A percentile compares a stretch with the other conserved stretches of the same genome.
These are phyloP conservation scores for Yamadazyma paraphyllophila DNA, from an alignment of 805 yeast species.

Conservation along the genomic window DNA sequence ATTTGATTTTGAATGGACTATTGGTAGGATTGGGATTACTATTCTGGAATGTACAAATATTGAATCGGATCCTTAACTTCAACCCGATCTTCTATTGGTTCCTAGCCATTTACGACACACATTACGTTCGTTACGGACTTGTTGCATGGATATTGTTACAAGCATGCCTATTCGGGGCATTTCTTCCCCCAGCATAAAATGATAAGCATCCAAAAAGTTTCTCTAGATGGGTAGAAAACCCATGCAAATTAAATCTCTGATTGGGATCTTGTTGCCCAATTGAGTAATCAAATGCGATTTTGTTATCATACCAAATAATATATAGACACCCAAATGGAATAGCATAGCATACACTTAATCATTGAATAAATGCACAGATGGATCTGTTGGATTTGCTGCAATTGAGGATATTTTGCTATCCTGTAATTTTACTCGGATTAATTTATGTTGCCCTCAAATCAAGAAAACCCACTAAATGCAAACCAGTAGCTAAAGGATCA, in stretches of 20 bases:
- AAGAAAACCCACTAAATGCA: background rate
- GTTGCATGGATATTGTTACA: slow-evolving; percentile 67
- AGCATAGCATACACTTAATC: too few species aligned
- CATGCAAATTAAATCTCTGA: too few species aligned
- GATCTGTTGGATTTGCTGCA: too few species aligned
- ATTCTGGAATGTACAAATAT: slow-evolving; percentile 81
- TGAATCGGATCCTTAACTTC: slow-evolving; percentile 76
- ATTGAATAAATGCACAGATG: too few species aligned
- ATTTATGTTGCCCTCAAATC: too few species aligned
- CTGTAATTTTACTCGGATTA: too few species aligned
- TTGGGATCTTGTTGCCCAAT: background rate
- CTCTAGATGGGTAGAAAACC: background rate
- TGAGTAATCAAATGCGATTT: background rate
- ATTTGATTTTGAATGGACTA: slow-evolving; percentile 40
- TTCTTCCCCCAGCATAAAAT: slow-evolving; percentile 84
- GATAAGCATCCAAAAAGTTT: background rate
- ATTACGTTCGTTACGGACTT: slow-evolving; percentile 21
- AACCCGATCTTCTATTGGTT: slow-evolving; percentile 78
- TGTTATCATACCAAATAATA: background rate
- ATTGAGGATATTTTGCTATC: too few species aligned
- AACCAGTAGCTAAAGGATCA: background rate
- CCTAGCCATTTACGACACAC: slow-evolving; percentile 33
- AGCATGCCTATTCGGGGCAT: slow-evolving; percentile 72
- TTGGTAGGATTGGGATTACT: slow-evolving; percentile 52
- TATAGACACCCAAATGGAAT: background rate